phyloP scores from a whole-genome alignment of 495 filamentous ascomycete species.

The Chlorociboria aeruginascens region DNA sequence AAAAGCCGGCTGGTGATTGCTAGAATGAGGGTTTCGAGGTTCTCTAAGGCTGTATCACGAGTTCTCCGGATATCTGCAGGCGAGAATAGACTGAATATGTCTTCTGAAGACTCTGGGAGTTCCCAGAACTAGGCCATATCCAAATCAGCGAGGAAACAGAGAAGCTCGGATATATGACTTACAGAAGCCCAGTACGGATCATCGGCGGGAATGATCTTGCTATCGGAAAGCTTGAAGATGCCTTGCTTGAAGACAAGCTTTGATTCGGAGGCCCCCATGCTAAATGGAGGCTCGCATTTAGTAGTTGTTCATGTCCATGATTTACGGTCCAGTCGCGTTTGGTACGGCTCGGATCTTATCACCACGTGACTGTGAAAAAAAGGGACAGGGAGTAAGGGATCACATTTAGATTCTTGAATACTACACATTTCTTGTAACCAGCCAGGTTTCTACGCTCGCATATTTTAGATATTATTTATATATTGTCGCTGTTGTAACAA shows the following conservation, averaged over 20 bases:
- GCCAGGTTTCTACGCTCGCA: too few species aligned
- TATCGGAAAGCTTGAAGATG: constrained; percentile 92
- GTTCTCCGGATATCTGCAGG: constrained; percentile 86
- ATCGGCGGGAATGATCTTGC: constrained; percentile 74
- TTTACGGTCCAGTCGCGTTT: too few species aligned
- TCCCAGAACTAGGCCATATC: constrained; percentile 72
- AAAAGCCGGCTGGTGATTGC: constrained; percentile 72
- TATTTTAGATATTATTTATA: too few species aligned
- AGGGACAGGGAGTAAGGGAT: too few species aligned
- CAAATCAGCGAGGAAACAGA: constrained; percentile 6
- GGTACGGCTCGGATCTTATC: too few species aligned
- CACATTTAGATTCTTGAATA: too few species aligned
- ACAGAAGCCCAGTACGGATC: constrained; percentile 92
- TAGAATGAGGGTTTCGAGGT: constrained; percentile 82
- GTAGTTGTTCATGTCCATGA: neutral
- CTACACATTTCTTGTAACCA: too few species aligned
- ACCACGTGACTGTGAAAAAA: too few species aligned
- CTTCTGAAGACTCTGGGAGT: constrained; percentile 88
- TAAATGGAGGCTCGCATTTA: constrained; percentile 14
- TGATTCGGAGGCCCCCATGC: constrained; percentile 96
- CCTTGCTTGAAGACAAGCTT: constrained; percentile 99
- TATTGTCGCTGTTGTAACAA: too few species aligned
- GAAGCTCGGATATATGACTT: constrained; percentile 22
- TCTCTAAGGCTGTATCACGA: constrained; percentile 72
- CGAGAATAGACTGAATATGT: constrained; percentile 94